Percentiles rank a stretch among this genome's conserved stretches.
Conservation (phyloP, 2,329 filamentous ascomycete genomes). For the Pseudocercospora eumusae region DNA sequence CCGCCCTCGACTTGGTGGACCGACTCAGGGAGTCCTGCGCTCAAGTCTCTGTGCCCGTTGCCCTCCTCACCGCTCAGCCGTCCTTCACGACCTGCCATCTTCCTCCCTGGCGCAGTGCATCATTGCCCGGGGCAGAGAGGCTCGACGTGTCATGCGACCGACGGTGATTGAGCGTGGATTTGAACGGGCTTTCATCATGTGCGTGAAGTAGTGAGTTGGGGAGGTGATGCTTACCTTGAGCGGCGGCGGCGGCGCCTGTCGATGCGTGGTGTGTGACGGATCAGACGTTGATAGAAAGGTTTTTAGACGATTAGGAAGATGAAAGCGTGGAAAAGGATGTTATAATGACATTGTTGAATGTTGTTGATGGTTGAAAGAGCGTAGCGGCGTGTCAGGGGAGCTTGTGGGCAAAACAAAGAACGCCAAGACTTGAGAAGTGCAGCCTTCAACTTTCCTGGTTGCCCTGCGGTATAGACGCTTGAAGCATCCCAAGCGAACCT, state of each 20-base stretch:
- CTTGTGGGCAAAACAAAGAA: not conserved
- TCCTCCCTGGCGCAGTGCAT: not conserved
- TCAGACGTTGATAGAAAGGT: not conserved
- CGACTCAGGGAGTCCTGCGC: not conserved
- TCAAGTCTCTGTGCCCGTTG: not conserved
- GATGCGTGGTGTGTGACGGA: not conserved
- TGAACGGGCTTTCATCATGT: not conserved
- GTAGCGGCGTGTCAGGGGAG: not conserved
- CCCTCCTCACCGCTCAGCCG: not conserved
- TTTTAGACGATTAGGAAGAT: not conserved
- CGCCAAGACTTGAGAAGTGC: not conserved
- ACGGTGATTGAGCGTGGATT: not conserved
- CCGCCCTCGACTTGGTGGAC: not conserved
- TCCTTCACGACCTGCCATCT: not conserved
- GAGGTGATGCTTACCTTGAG: not conserved
- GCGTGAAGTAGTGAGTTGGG: not conserved
- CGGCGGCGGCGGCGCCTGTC: not conserved
- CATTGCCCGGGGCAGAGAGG: not conserved
- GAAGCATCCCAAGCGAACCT: no score
- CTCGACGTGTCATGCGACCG: not conserved
- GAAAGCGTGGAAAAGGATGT: not conserved
- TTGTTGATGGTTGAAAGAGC: not conserved
- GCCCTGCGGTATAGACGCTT: not conserved
- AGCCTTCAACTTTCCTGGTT: not conserved
- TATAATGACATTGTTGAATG: not conserved